A percentile compares a stretch with the other conserved stretches of the same genome.
These are phyloP conservation scores for Vigna nakashimae DNA, from an alignment of 306 rosid species.

Conservation along the genomic window DNA sequence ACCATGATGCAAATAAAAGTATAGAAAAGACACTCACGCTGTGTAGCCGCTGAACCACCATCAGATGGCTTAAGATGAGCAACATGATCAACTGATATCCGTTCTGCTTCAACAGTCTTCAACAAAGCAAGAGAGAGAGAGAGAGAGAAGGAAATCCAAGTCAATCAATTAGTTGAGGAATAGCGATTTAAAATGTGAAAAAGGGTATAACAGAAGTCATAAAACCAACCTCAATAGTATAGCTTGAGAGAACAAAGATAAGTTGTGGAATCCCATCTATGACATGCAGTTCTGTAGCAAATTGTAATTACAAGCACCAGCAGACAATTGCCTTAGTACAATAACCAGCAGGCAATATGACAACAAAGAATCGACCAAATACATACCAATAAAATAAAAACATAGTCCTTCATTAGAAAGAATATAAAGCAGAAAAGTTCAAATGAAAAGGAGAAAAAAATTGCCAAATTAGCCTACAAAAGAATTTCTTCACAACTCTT, in stretches of 20 bases:
- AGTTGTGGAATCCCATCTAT: slow-evolving; percentile 95
- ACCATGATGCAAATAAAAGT: slow-evolving; percentile 28
- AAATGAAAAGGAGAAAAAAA: background rate
- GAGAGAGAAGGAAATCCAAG: slow-evolving; percentile 8
- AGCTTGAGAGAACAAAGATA: slow-evolving; percentile 86
- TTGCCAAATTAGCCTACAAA: slow-evolving; percentile 15
- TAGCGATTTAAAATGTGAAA: slow-evolving; percentile 18
- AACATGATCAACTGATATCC: slow-evolving; percentile 97
- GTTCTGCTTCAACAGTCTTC: slow-evolving; percentile 98
- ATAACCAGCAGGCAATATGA: slow-evolving; percentile 28
- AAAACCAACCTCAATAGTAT: slow-evolving; percentile 85
- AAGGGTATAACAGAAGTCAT: slow-evolving; percentile 22
- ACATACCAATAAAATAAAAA: slow-evolving; percentile 8
- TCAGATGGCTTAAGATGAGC: slow-evolving; percentile 99
- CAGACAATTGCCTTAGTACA: slow-evolving; percentile 42
- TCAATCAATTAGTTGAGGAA: slow-evolving; percentile 26
- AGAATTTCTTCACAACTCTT: no score
- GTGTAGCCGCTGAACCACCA: slow-evolving; percentile 98
- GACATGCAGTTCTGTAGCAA: slow-evolving; percentile 85
- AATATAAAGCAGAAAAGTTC: background rate
- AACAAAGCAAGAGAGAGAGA: background rate
- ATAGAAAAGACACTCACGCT: slow-evolving; percentile 58
- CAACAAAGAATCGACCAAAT: slow-evolving; percentile 21
- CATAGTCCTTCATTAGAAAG: background rate
- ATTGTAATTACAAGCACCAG: slow-evolving; percentile 48